Percentiles rank a stretch among this genome's conserved stretches.
These are phyloP conservation scores for Vicia faba DNA, from an alignment of 306 rosid genomes.

Conservation along the genomic window DNA sequence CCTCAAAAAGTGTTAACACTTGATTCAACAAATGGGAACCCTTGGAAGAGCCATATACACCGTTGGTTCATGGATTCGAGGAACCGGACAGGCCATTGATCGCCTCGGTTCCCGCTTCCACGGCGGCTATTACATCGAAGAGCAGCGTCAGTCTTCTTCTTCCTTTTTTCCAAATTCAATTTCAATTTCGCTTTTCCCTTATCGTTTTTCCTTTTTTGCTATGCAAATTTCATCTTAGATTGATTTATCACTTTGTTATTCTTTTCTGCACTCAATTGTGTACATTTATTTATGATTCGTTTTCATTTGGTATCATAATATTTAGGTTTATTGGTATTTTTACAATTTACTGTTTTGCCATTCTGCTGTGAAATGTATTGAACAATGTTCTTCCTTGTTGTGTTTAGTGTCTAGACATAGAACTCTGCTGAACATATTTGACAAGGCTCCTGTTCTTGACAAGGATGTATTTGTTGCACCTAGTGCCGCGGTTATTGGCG, in stretches of 20 bases:
- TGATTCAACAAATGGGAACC: conserved; percentile 59
- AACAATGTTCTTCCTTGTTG: background rate
- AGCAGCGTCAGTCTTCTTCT: conserved; percentile 57
- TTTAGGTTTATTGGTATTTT: too few relatives aligned
- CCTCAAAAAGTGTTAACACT: background rate
- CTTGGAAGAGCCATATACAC: conserved; percentile 77
- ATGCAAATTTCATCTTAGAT: background rate
- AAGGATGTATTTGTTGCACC: conserved; percentile 93
- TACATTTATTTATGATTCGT: too few relatives aligned
- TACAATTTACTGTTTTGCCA: too few relatives aligned
- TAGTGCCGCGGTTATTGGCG: conserved; percentile 85
- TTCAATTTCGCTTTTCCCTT: conserved; percentile 3
- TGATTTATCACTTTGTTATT: too few relatives aligned
- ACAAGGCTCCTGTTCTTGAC: conserved; percentile 81
- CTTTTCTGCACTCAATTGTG: too few relatives aligned
- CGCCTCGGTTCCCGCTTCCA: conserved; percentile 84
- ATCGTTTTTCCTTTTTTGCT: background rate
- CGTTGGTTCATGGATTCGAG: conserved; percentile 82
- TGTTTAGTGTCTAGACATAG: conserved; percentile 87
- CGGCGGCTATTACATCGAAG: conserved; percentile 71
- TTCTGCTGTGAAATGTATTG: too few relatives aligned
- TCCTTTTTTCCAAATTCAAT: background rate
- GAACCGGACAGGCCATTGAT: conserved; percentile 85
- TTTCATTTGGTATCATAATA: too few relatives aligned
- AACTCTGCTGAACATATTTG: conserved; percentile 85